Conservation (phyloP, 192 early-diverging fungal species). For the Podila horticola region DNA sequence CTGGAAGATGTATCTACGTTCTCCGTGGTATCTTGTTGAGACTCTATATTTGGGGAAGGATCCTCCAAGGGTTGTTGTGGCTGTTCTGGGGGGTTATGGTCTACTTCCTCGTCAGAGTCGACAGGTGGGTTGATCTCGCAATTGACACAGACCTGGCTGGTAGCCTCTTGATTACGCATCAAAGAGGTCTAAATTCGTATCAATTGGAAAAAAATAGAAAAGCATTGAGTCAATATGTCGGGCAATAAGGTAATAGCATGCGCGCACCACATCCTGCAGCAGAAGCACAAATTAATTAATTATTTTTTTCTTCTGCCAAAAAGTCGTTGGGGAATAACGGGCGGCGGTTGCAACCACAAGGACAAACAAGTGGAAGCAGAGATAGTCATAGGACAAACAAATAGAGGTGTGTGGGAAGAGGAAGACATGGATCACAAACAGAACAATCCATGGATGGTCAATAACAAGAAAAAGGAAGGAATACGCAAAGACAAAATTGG, state of each 20-base stretch:
- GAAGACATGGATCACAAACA: not conserved
- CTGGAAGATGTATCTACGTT: not conserved
- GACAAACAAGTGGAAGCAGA: not conserved
- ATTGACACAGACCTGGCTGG: slow-evolving; percentile 50
- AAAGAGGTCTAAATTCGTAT: slow-evolving; percentile 12
- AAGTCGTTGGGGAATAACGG: not conserved
- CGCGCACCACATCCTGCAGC: too few species aligned
- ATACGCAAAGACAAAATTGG: too few species aligned
- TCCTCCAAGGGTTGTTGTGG: not conserved
- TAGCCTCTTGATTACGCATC: slow-evolving; percentile 49
- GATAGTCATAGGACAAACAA: not conserved
- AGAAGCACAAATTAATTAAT: too few species aligned
- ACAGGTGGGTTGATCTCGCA: slow-evolving; percentile 45
- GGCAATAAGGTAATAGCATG: not conserved
- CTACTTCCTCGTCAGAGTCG: slow-evolving; percentile 17
- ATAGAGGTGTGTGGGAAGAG: not conserved
- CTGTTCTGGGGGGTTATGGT: not conserved
- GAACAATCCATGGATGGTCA: not conserved
- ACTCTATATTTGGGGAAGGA: not conserved
- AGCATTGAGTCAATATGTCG: not conserved
- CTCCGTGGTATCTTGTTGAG: not conserved
- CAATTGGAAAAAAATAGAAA: not conserved
- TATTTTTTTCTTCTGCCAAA: not conserved
- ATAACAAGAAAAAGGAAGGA: not conserved
- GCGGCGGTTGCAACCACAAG: not conserved